Conservation (phyloP, 2,329 filamentous ascomycete genomes). For the Myriosclerotinia scirpicola region DNA sequence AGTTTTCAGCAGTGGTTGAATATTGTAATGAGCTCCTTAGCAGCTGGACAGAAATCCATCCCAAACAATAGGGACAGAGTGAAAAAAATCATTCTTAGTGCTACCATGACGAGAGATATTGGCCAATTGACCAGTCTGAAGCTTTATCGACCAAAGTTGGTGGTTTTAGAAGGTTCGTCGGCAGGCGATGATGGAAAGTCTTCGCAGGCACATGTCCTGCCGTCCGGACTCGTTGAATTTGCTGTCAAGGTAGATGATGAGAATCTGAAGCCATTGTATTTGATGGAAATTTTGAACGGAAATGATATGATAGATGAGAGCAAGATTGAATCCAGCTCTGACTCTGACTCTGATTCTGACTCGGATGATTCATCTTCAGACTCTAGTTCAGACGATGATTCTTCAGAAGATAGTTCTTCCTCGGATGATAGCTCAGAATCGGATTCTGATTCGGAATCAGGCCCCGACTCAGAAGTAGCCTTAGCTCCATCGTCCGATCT, state of each 20-base stretch:
- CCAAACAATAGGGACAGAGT: constrained; percentile 43
- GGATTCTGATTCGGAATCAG: constrained; percentile 20
- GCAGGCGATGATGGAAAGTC: constrained; percentile 40
- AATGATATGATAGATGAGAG: constrained; percentile 47
- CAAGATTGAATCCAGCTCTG: constrained; percentile 40
- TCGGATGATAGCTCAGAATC: constrained; percentile 16
- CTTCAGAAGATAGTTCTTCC: constrained; percentile 16
- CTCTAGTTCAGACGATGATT: constrained; percentile 21
- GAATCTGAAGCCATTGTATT: constrained; percentile 75
- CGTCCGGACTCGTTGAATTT: constrained; percentile 60
- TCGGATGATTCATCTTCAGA: constrained; percentile 28
- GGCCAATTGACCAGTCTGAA: constrained; percentile 74
- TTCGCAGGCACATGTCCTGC: constrained; percentile 57
- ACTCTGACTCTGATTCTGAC: constrained; percentile 28
- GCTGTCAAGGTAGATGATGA: constrained; percentile 68
- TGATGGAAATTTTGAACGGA: constrained; percentile 72
- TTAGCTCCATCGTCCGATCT: neutral
- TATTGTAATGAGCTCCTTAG: constrained; percentile 64
- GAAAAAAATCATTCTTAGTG: constrained; percentile 83
- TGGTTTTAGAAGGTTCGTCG: constrained; percentile 63
- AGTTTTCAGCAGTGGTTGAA: constrained; percentile 91
- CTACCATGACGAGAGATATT: constrained; percentile 86
- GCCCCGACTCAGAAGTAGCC: neutral
- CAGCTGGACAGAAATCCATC: neutral
- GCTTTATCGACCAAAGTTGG: constrained; percentile 70